Evolutionary conservation across 169 alveolate species (phyloP).

Genomic region (Perkinsus chesapeaki): DNA sequence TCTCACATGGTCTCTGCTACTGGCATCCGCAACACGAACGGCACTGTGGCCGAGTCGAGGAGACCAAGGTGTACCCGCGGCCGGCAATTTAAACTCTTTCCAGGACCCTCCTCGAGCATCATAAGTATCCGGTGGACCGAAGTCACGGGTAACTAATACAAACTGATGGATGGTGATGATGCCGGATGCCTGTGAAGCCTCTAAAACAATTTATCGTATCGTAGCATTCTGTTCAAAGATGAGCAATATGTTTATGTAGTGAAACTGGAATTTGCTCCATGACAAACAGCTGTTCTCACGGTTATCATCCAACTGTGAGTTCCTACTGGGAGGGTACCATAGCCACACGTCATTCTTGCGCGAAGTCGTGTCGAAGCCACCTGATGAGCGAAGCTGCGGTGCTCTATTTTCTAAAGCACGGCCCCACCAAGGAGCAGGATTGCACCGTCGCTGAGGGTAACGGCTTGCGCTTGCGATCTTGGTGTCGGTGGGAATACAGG

Average conservation of each 20-base stretch:
- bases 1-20: not conserved
- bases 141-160: not conserved
- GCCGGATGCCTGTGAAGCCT: too few species aligned
- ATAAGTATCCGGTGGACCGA: not conserved
- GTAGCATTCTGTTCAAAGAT: too few species aligned
- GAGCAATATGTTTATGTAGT: not conserved
- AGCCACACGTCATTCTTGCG: not conserved
- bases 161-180: too few species aligned
- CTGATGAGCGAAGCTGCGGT: too few species aligned
- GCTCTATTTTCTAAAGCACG: not conserved
- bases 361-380: not conserved
- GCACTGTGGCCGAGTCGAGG: not conserved
- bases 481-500: not conserved
- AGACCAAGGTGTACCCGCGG: not conserved
- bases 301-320: not conserved
- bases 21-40: not conserved
- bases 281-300: not conserved
- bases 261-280: not conserved
- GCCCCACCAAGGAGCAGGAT: not conserved
- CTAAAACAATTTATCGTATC: too few species aligned
- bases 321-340: not conserved
- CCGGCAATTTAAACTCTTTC: not conserved
- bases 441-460: not conserved
- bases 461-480: not conserved
- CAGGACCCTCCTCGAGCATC: not conserved